Evolutionary conservation across 768 basidiomycete species (phyloP).

Genomic region (Arthromyces matolae): DNA sequence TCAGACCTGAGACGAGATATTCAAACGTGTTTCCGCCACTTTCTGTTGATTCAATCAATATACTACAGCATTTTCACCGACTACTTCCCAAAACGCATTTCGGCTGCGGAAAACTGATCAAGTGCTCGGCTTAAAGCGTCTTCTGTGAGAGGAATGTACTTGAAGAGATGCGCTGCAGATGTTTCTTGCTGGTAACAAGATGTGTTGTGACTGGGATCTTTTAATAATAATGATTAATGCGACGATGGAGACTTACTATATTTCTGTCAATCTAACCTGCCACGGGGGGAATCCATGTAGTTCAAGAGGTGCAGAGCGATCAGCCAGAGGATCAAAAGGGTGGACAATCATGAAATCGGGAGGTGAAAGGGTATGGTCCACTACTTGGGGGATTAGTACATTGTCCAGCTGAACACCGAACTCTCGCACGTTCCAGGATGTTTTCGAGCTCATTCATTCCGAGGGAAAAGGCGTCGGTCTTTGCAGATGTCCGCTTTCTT

Average conservation of each 20-base stretch:
- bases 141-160: constrained; percentile 41
- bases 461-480: constrained; percentile 28
- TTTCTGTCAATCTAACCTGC: constrained; percentile 80
- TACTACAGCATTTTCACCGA: background rate
- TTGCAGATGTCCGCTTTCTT: constrained; percentile 20
- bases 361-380: constrained; percentile 50
- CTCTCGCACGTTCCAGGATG: constrained; percentile 61
- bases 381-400: constrained; percentile 25
- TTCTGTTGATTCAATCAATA: constrained; percentile 4
- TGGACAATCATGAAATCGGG: constrained; percentile 82
- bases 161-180: background rate
- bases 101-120: constrained; percentile 68
- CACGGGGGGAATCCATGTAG: constrained; percentile 79
- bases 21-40: constrained; percentile 2
- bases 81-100: constrained; percentile 78
- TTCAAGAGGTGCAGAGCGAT: constrained; percentile 48
- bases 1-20: too few species aligned
- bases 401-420: background rate
- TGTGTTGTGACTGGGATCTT: constrained; percentile 27
- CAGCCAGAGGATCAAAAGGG: constrained; percentile 38
- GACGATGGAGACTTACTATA: constrained; percentile 49
- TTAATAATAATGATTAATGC: background rate
- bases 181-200: background rate
- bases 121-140: constrained; percentile 62
- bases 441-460: constrained; percentile 43